Conservation (phyloP, 176 grass and related monocot genomes). For the Cenchrus americanus region DNA sequence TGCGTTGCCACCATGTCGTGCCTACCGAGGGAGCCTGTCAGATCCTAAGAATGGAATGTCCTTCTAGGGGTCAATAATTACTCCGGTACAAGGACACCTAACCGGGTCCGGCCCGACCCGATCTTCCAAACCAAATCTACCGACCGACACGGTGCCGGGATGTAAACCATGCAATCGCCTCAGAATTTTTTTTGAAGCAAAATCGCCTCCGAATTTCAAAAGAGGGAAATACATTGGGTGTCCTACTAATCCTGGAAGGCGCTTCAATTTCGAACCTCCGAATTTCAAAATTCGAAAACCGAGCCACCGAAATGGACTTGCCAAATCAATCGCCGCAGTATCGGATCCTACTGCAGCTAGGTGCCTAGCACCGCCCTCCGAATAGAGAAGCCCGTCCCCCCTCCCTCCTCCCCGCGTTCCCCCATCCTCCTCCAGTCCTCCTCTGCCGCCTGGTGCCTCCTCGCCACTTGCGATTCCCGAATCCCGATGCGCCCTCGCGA, state of each 20-base stretch:
- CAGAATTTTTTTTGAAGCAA: not conserved
- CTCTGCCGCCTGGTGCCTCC: not conserved
- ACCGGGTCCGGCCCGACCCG: not conserved
- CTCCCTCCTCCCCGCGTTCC: not conserved
- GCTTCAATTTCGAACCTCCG: not conserved
- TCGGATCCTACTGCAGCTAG: slow-evolving; percentile 36
- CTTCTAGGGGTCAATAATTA: slow-evolving; percentile 29
- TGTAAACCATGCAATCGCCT: not conserved
- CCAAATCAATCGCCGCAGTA: slow-evolving; percentile 3
- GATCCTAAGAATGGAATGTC: slow-evolving; percentile 45
- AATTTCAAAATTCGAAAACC: slow-evolving; percentile 13
- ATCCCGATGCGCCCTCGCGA: slow-evolving; percentile 38
- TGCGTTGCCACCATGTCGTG: not conserved
- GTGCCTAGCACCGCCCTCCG: no score
- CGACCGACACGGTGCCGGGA: not conserved
- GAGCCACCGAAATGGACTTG: not conserved
- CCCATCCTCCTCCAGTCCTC: not conserved
- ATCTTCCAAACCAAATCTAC: not conserved
- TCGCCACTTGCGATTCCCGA: slow-evolving; percentile 50
- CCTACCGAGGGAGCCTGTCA: slow-evolving; percentile 18
- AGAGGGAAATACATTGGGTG: no score
- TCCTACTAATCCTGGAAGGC: not conserved
- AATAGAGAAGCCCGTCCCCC: not conserved
- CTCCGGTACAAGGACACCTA: not conserved
- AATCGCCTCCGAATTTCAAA: not conserved